Base-by-base conservation (phyloP, 306 rosid species). In the Oxytropis ochrocephala region DNA sequence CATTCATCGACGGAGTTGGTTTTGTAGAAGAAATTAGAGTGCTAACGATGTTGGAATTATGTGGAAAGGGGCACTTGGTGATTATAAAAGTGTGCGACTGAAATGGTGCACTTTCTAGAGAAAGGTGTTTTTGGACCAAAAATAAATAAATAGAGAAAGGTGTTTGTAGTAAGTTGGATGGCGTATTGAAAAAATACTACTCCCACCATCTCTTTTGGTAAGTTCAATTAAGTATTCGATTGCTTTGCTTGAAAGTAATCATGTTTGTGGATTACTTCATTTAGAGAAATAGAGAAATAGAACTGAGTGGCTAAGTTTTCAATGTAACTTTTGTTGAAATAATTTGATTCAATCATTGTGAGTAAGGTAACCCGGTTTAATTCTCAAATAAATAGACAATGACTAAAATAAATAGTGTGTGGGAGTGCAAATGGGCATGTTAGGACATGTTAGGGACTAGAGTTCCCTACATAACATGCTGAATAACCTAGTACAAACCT, bases 201-300 rank as follows among this genome's bases (percentile, higher is more conserved):
- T 53, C 64, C 2, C 39, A 21, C 24, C 24, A 21, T 21, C 24
- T 2, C n/a, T 69, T 54, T 54, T 39, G 71, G 12, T 29, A 7
- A 13, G 53, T 61, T 72, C 69, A 72, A 61, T 72, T n/a, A 13
- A 60, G 68, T n/a, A 59, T 33, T 60, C 41, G 9, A 60, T 52
- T 69, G 62, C 36, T 24, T 7, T 5, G 51, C n/a, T n/a, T n/a
- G n/a, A n/a, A n/a, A n/a, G n/a, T n/a, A n/a, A n/a, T n/a, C n/a
- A n/a, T n/a, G n/a, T n/a, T n/a, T n/a, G n/a, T n/a, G n/a, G n/a
- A n/a, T n/a, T n/a, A n/a, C n/a, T n/a, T n/a, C n/a, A n/a, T n/a
- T n/a, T n/a, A n/a, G n/a, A n/a, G n/a, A n/a, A n/a, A n/a, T n/a
- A n/a, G n/a, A n/a, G n/a, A n/a, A n/a, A n/a, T n/a, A n/a, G n/a